Evolutionary conservation across 1,284 basidiomycete species (phyloP).

Genomic region (Pseudomicrostroma phylloplanum): DNA sequence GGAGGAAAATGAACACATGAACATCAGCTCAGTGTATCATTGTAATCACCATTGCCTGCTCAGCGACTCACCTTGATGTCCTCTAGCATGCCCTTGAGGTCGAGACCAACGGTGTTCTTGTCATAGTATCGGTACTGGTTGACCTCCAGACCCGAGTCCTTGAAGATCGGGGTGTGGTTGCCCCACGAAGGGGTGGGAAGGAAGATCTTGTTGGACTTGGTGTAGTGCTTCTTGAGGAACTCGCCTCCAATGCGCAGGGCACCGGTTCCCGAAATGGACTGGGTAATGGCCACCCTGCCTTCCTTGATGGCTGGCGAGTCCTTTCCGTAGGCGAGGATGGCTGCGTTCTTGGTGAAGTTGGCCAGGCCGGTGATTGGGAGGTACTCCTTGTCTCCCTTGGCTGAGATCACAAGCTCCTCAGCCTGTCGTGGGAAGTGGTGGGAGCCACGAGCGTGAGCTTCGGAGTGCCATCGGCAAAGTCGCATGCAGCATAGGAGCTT

Average conservation of each 20-base stretch:
- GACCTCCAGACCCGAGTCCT: slow-evolving; percentile 88
- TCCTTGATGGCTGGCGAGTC: slow-evolving; percentile 63
- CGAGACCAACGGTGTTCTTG: slow-evolving; percentile 51
- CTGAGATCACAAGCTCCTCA: slow-evolving; percentile 66
- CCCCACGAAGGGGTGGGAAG: slow-evolving; percentile 94
- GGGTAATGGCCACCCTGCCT: slow-evolving; percentile 71
- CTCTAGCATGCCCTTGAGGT: slow-evolving; percentile 49
- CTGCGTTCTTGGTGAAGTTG: slow-evolving; percentile 81
- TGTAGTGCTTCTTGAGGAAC: slow-evolving; percentile 80
- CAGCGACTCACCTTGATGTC: slow-evolving; percentile 29
- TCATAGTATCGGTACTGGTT: slow-evolving; percentile 66
- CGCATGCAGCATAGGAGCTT: too few species aligned
- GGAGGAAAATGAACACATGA: slow-evolving; percentile 27
- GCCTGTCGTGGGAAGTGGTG: slow-evolving; percentile 56
- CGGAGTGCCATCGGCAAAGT: too few species aligned
- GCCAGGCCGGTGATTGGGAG: slow-evolving; percentile 88
- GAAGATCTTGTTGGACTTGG: slow-evolving; percentile 81
- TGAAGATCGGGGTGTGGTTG: slow-evolving; percentile 71
- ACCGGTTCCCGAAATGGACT: slow-evolving; percentile 96
- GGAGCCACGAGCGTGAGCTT: too few species aligned
- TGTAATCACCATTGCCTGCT: not conserved
- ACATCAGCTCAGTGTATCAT: not conserved
- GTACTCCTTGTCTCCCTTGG: slow-evolving; percentile 90
- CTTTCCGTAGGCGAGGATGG: slow-evolving; percentile 84
- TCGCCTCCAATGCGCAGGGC: slow-evolving; percentile 92